Evolutionary conservation across 768 basidiomycete genomes (phyloP).

Genomic region (Hydnum rufescens): DNA sequence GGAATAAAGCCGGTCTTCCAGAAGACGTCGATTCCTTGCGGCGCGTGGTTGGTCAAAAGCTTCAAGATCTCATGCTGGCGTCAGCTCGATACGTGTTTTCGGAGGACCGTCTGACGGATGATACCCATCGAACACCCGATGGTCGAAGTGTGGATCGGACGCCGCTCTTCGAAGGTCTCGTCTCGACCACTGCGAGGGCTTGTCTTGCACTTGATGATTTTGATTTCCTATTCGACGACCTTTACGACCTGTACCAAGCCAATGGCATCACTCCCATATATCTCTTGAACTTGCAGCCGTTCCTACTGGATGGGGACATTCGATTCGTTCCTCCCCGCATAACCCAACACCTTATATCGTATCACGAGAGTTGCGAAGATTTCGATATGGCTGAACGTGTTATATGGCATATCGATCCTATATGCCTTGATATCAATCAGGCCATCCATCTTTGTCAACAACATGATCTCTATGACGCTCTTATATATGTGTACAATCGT

Average conservation of each 20-base stretch:
- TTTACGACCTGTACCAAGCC: slow-evolving; percentile 78
- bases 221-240: slow-evolving; percentile 81
- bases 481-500: slow-evolving; percentile 83
- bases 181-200: slow-evolving; percentile 53
- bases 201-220: slow-evolving; percentile 62
- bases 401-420: slow-evolving; percentile 92
- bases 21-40: slow-evolving; percentile 36
- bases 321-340: slow-evolving; percentile 67
- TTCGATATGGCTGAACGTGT: slow-evolving; percentile 67
- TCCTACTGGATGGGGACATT: slow-evolving; percentile 57
- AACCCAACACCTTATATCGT: slow-evolving; percentile 60
- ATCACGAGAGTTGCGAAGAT: slow-evolving; percentile 51
- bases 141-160: slow-evolving; percentile 87
- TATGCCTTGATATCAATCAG: slow-evolving; percentile 83
- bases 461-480: slow-evolving; percentile 74
- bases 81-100: slow-evolving; percentile 84
- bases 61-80: slow-evolving; percentile 69
- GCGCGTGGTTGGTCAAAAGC: slow-evolving; percentile 47
- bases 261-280: slow-evolving; percentile 71
- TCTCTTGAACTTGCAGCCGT: slow-evolving; percentile 59
- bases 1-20: slow-evolving; percentile 76
- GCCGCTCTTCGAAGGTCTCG: slow-evolving; percentile 71
- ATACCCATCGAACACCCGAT: slow-evolving; percentile 61
- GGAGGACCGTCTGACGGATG: slow-evolving; percentile 82
- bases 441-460: slow-evolving; percentile 69